These are phyloP conservation scores for Apiospora marii DNA, from an alignment of 2,329 filamentous ascomycete species.

Conservation along the genomic window DNA sequence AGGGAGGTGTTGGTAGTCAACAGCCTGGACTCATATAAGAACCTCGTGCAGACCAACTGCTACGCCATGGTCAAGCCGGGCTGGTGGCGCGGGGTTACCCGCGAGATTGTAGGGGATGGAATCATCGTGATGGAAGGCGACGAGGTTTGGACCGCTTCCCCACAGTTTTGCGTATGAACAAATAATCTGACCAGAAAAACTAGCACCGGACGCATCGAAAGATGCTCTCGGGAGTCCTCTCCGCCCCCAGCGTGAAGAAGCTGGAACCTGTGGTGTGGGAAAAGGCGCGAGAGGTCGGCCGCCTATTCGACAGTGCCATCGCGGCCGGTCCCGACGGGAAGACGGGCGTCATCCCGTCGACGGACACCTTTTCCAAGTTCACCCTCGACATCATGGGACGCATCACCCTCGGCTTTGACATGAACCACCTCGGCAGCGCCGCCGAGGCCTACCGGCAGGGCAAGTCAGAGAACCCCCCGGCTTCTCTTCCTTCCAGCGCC, in stretches of 20 bases:
- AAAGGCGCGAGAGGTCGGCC: constrained; percentile 42
- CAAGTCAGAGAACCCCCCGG: constrained; percentile 23
- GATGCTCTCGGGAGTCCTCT: constrained; percentile 46
- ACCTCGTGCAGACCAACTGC: constrained; percentile 48
- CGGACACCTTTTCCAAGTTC: constrained; percentile 40
- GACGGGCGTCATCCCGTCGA: constrained; percentile 37
- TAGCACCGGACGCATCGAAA: constrained; percentile 45
- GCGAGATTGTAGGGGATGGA: constrained; percentile 46
- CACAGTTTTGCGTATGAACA: accelerated
- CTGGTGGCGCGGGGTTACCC: constrained; percentile 43
- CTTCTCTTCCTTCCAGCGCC: not conserved
- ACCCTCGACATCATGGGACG: constrained; percentile 46
- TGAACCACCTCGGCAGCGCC: constrained; percentile 36
- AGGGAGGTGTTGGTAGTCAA: constrained; percentile 49
- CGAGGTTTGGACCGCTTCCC: not conserved
- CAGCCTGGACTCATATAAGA: constrained; percentile 45
- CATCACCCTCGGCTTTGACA: constrained; percentile 44
- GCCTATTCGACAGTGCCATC: constrained; percentile 41
- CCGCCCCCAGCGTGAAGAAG: constrained; percentile 45
- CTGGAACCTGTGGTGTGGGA: constrained; percentile 47
- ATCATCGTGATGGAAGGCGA: constrained; percentile 48
- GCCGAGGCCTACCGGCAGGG: not conserved
- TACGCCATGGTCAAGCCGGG: constrained; percentile 49
- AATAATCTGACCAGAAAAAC: not conserved
- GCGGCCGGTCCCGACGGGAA: constrained; percentile 34